Evolutionary conservation across 2,329 filamentous ascomycete species (phyloP).

Genomic region (Fusarium drepaniforme): DNA sequence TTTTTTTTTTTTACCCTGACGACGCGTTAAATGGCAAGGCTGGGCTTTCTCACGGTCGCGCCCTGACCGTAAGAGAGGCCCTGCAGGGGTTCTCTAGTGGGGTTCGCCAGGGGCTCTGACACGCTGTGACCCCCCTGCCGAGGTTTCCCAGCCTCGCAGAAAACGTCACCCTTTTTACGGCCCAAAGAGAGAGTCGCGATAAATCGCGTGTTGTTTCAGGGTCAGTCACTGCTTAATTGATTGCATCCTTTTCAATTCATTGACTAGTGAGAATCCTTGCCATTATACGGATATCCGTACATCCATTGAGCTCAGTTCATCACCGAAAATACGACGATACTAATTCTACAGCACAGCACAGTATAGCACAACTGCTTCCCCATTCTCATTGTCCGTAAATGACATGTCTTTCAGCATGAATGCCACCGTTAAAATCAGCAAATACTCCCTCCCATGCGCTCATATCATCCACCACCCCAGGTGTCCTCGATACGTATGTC

Average conservation of each 20-base stretch:
- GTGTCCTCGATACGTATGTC: not conserved
- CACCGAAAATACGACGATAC: not conserved
- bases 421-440: constrained; percentile 1
- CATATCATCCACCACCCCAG: not conserved
- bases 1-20: constrained; percentile 43
- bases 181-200: not conserved
- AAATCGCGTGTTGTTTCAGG: constrained; percentile 19
- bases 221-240: not conserved
- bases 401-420: not conserved
- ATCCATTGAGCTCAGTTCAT: not conserved
- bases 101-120: constrained; percentile 32
- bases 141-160: constrained; percentile 37
- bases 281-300: not conserved
- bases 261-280: not conserved
- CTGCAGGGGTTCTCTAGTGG: constrained; percentile 28
- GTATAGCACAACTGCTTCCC: not conserved
- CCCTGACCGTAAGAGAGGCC: constrained; percentile 1
- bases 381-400: not conserved
- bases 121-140: constrained; percentile 16
- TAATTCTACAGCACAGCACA: not conserved
- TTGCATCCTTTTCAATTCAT: not conserved
- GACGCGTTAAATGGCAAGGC: constrained; percentile 49
- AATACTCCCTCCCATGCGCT: constrained; percentile 8
- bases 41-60: constrained; percentile 37
- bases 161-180: constrained; percentile 30